Conservation (phyloP, 495 filamentous ascomycete species). For the Lasiosphaeris hirsuta region DNA sequence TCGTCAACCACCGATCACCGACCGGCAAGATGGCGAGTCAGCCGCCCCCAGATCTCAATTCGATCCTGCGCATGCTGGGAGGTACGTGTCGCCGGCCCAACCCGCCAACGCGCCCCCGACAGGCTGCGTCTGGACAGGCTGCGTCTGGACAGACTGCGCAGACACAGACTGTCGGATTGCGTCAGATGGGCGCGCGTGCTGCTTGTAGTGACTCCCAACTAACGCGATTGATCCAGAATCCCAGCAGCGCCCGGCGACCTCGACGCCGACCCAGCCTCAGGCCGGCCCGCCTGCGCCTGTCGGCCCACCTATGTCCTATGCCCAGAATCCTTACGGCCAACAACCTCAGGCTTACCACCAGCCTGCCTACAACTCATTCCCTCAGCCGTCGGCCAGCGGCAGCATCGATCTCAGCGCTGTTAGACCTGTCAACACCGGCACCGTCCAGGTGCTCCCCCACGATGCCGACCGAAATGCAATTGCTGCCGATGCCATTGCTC, state of each 20-base stretch:
- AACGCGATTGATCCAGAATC: conserved; percentile 17
- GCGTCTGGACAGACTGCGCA: too few species aligned
- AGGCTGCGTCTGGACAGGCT: too few species aligned
- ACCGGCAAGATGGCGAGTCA: conserved; percentile 27
- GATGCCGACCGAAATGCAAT: too few species aligned
- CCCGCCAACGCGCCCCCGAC: neutral
- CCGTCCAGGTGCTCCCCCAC: conserved; percentile 52
- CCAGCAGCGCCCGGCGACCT: conserved; percentile 28
- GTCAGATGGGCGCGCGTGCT: neutral
- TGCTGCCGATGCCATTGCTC: conserved; percentile 63
- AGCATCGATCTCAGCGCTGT: conserved; percentile 72
- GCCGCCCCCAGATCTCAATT: conserved; percentile 26
- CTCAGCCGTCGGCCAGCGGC: conserved; percentile 65
- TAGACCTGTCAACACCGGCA: conserved; percentile 68
- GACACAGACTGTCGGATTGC: too few species aligned
- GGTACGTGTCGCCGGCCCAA: conserved; percentile 7
- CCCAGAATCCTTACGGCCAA: conserved; percentile 37
- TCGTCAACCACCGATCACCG: neutral
- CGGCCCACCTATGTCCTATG: conserved; percentile 12
- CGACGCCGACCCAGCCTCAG: conserved; percentile 44
- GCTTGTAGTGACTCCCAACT: neutral
- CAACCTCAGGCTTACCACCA: conserved; percentile 29
- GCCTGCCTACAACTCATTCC: conserved; percentile 47
- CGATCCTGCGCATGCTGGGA: conserved; percentile 27
- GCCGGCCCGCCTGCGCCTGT: conserved; percentile 34